Conservation (phyloP, 768 basidiomycete genomes). For the Astraeus odoratus region DNA sequence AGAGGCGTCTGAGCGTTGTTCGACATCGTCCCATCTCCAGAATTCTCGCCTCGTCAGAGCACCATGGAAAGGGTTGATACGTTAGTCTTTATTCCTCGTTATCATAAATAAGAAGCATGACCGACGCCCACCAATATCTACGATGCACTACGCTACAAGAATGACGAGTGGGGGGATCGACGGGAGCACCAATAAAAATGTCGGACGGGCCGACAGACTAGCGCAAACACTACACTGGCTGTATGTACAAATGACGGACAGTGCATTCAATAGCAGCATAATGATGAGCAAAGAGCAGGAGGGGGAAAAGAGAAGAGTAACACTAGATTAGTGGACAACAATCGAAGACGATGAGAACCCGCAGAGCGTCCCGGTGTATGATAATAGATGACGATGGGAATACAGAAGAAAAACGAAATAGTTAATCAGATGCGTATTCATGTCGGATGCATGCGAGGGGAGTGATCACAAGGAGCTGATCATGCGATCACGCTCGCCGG, state of each 20-base stretch:
- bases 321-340: slow-evolving; percentile 8
- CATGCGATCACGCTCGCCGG: slow-evolving; percentile 26
- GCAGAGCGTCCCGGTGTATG: slow-evolving; percentile 20
- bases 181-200: slow-evolving; percentile 1
- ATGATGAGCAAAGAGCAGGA: background rate
- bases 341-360: slow-evolving; percentile 12
- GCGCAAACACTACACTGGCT: slow-evolving; percentile 1
- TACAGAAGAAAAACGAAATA: slow-evolving; percentile 12
- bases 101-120: slow-evolving; percentile 10
- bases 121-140: slow-evolving; percentile 13
- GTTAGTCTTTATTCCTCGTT: slow-evolving; percentile 7
- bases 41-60: background rate
- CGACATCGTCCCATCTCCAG: background rate
- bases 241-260: slow-evolving; percentile 7
- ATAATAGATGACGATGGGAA: slow-evolving; percentile 21
- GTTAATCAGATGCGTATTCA: slow-evolving; percentile 12
- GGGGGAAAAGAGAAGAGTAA: slow-evolving; percentile 5
- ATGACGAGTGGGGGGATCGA: background rate
- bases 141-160: slow-evolving; percentile 14
- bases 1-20: background rate
- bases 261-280: slow-evolving; percentile 2
- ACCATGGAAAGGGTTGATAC: background rate
- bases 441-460: slow-evolving; percentile 7
- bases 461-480: slow-evolving; percentile 8
- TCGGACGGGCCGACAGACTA: background rate